Base-by-base conservation (phyloP, 305 asterid species). In the Fraxinus sp. region DNA sequence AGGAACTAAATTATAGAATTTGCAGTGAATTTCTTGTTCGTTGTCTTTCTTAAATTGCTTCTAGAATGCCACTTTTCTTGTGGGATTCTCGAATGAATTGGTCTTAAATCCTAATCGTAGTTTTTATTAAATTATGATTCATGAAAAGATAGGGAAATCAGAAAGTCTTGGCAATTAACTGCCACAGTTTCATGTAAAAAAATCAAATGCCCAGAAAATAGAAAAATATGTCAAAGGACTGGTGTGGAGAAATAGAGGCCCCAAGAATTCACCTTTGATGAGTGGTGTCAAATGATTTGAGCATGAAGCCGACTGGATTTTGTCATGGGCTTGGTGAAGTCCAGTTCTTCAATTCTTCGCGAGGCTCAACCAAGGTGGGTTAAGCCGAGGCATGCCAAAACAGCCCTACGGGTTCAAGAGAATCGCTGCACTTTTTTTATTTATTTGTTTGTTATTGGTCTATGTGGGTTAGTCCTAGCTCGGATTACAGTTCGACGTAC, bases 221-320 rank as follows among this genome's bases (percentile, higher is more conserved):
- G 28, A 18, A 74, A 35, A 2, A 36, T 13, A 28, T 74, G n/a
- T 20, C 24, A 7, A 7, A 74, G 5, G n/a, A 16, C 36, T 35
- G 14, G 4, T 2, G 30, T 62, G 87, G 87, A 84, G 81, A 72
- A 68, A 84, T 68, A 57, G 57, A 62, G 28, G 57, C 87, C 90
- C 82, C 87, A 77, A 79, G 80, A 72, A 72, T 10, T 39, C 80
- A 57, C 28, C 7, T 18, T 18, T 0, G 28, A 57, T 7, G 30
- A 59, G 70, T 59, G 70, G 70, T 59, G 70, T 59, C 70, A 59
- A 59, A 59, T 20, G 70, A 59, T 59, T 59, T 7, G 70, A 18
- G 70, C 3, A 59, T 6, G 26, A 18, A 55, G 66, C 64, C 52
- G 16, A 44, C 52, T 0, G 52, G 55, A 46, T 46, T 46, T 11